These are phyloP conservation scores for Tetratostichococcus sp. DNA, from an alignment of 139 green algal genomes.

Conservation along the genomic window DNA sequence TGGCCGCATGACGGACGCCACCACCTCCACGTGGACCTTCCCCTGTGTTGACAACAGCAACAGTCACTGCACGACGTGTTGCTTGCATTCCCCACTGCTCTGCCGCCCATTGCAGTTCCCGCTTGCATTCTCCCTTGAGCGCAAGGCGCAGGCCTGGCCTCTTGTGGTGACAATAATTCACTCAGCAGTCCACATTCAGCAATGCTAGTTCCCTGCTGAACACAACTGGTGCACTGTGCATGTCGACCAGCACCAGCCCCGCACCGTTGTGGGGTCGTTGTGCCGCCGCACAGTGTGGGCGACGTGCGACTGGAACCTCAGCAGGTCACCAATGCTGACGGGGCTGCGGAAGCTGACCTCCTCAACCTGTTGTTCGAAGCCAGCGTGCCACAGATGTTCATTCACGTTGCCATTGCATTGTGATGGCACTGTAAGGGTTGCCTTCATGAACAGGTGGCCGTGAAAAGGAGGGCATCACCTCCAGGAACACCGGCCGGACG, in stretches of 20 bases:
- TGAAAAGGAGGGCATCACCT: too few species aligned
- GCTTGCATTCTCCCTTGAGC: not conserved
- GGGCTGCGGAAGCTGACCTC: constrained; percentile 56
- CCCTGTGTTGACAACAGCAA: too few species aligned
- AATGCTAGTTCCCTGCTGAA: too few species aligned
- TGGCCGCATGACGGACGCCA: constrained; percentile 46
- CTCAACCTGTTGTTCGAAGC: constrained; percentile 32
- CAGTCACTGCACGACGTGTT: too few species aligned
- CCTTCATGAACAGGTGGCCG: too few species aligned
- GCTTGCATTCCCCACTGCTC: too few species aligned
- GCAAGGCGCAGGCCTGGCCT: not conserved
- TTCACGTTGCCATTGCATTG: not conserved
- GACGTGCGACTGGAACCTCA: constrained; percentile 58
- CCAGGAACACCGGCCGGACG: constrained; percentile 41
- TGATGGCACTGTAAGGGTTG: not conserved
- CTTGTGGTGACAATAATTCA: too few species aligned
- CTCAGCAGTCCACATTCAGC: too few species aligned
- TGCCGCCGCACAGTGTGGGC: constrained; percentile 26
- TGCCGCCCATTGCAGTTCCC: not conserved
- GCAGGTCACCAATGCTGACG: constrained; percentile 74
- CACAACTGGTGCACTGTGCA: too few species aligned
- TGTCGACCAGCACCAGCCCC: too few species aligned
- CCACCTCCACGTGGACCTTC: constrained; percentile 41
- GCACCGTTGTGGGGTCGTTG: not conserved
- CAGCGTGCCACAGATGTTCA: not conserved